Conservation (phyloP, 108 stramenopile genomes). For the Thalassiosira profunda region DNA sequence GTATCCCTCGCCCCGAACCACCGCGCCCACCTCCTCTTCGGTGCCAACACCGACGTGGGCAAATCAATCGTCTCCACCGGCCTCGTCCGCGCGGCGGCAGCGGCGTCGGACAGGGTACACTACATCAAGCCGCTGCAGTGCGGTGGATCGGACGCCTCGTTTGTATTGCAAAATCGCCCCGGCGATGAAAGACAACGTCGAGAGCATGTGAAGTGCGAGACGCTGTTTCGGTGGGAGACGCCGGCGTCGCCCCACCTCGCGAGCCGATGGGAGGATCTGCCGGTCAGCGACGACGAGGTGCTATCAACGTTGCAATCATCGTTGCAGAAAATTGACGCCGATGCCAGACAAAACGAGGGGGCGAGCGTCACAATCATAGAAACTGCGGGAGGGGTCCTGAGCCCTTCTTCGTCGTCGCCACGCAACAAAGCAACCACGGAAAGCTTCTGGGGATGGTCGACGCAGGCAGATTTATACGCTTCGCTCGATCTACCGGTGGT, state of each 20-base stretch:
- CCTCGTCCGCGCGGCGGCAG: slow-evolving; percentile 67
- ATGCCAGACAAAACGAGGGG: neutral
- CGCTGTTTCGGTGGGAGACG: slow-evolving; percentile 90
- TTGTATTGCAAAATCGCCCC: slow-evolving; percentile 48
- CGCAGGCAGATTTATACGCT: slow-evolving; percentile 94
- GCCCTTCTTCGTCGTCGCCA: slow-evolving; percentile 88
- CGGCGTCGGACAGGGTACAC: slow-evolving; percentile 33
- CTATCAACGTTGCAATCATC: slow-evolving; percentile 48
- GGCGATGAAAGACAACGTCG: slow-evolving; percentile 1
- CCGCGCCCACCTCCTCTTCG: slow-evolving; percentile 86
- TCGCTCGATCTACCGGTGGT: slow-evolving; percentile 76
- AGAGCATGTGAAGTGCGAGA: slow-evolving; percentile 35
- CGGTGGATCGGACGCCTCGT: slow-evolving; percentile 85
- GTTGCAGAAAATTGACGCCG: slow-evolving; percentile 21
- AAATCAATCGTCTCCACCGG: slow-evolving; percentile 94
- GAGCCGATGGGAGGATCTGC: slow-evolving; percentile 69
- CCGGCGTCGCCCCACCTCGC: slow-evolving; percentile 94
- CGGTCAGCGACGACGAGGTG: slow-evolving; percentile 77
- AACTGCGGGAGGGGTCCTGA: slow-evolving; percentile 90
- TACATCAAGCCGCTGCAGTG: slow-evolving; percentile 97
- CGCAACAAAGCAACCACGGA: slow-evolving; percentile 47
- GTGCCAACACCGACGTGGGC: slow-evolving; percentile 98
- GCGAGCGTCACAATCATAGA: slow-evolving; percentile 60
- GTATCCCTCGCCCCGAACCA: slow-evolving; percentile 27
- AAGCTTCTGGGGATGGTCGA: slow-evolving; percentile 85